Percentiles rank a stretch among this genome's conserved stretches.
Evolutionary conservation across 2,329 filamentous ascomycete species (phyloP).

Genomic region (Xylariaceae sp.): DNA sequence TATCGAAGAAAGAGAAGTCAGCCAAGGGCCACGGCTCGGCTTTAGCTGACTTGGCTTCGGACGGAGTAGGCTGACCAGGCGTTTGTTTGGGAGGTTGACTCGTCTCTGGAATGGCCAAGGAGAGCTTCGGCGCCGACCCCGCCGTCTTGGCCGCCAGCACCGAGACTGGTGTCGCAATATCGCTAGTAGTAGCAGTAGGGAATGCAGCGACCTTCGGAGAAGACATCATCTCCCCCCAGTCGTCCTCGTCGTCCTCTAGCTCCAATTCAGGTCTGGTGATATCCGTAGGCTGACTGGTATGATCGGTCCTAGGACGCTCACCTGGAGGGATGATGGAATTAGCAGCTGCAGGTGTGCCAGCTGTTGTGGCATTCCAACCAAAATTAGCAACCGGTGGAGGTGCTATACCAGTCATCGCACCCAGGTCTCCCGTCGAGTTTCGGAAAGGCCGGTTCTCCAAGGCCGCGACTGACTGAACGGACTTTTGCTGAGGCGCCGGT

Average conservation of each 20-base stretch:
- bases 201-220: conserved; percentile 27
- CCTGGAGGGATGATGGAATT: background rate
- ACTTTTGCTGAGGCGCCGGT: conserved; percentile 10
- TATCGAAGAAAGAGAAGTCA: conserved; percentile 18
- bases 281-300: too few relatives aligned
- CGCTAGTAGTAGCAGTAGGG: background rate
- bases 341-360: background rate
- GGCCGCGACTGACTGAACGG: background rate
- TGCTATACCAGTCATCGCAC: background rate
- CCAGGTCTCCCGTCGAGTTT: conserved; percentile 15
- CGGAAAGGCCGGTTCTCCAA: conserved; percentile 6
- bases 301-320: too few relatives aligned
- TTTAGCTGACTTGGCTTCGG: background rate
- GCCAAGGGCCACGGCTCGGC: conserved; percentile 14
- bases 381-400: conserved; percentile 14
- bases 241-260: conserved; percentile 44
- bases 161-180: too few relatives aligned
- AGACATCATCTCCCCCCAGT: conserved; percentile 59
- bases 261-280: too few relatives aligned
- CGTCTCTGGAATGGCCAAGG: conserved; percentile 9
- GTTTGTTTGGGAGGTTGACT: conserved; percentile 4
- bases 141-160: too few relatives aligned
- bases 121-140: conserved; percentile 3
- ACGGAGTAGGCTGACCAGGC: background rate
- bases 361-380: conserved; percentile 16